Conservation (phyloP, 768 basidiomycete genomes). For the Pisolithus microcarpus region DNA sequence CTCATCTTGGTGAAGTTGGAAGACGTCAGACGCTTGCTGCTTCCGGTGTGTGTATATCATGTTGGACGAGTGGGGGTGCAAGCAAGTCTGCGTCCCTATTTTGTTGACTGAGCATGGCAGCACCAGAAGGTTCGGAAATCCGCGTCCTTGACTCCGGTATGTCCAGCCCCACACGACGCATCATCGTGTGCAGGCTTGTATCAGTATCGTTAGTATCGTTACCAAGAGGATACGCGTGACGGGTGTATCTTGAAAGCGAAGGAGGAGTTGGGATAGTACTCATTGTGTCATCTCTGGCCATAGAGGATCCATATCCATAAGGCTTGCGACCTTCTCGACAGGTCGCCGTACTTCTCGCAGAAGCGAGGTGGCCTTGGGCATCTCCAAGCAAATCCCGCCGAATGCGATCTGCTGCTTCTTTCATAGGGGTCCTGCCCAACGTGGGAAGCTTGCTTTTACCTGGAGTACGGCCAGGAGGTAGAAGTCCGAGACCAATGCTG, state of each 20-base stretch:
- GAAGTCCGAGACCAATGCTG: slow-evolving; percentile 25
- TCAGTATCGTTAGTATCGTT: slow-evolving; percentile 45
- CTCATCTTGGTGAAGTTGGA: slow-evolving; percentile 22
- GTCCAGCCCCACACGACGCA: slow-evolving; percentile 51
- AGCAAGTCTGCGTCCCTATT: neutral
- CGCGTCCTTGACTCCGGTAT: slow-evolving; percentile 29
- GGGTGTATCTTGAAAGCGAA: slow-evolving; percentile 61
- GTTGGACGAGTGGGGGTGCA: slow-evolving; percentile 1
- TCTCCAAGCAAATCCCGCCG: slow-evolving; percentile 56
- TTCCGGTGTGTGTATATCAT: slow-evolving; percentile 18
- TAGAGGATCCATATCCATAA: slow-evolving; percentile 18
- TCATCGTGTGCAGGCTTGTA: slow-evolving; percentile 61
- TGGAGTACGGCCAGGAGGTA: slow-evolving; percentile 55
- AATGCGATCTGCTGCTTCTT: slow-evolving; percentile 65
- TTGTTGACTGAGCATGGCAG: slow-evolving; percentile 6
- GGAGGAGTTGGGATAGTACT: slow-evolving; percentile 66
- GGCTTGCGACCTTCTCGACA: slow-evolving; percentile 22
- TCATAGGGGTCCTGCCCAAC: slow-evolving; percentile 60
- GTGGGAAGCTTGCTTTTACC: slow-evolving; percentile 41
- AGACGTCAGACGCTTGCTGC: slow-evolving; percentile 16
- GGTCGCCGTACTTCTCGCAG: slow-evolving; percentile 8
- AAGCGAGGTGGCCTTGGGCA: slow-evolving; percentile 33
- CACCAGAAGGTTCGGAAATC: slow-evolving; percentile 10
- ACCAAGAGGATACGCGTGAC: slow-evolving; percentile 28
- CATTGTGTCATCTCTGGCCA: slow-evolving; percentile 48